Percentiles rank a stretch among this genome's conserved stretches.
phyloP scores from a whole-genome alignment of 768 basidiomycete genomes.

The Auricularia cornea region DNA sequence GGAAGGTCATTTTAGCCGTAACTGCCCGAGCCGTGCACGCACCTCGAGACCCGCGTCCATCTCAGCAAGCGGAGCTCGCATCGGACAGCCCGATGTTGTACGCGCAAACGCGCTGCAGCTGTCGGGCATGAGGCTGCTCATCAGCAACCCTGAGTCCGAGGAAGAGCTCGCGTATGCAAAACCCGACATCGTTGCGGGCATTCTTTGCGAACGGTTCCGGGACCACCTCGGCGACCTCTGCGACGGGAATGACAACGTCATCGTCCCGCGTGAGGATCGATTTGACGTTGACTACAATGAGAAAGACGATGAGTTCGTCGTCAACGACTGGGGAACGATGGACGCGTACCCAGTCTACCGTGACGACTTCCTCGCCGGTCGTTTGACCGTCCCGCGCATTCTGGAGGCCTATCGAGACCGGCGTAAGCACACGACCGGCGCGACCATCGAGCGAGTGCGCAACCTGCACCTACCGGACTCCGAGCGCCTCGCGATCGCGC shows the following conservation, averaged over 20 bases:
- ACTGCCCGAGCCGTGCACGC: constrained; percentile 21
- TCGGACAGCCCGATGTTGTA: background rate
- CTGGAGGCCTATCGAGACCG: background rate
- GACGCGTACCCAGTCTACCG: background rate
- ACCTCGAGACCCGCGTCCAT: background rate
- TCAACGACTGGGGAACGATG: background rate
- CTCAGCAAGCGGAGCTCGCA: background rate
- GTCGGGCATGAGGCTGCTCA: background rate
- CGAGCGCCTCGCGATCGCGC: background rate
- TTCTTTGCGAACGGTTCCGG: background rate
- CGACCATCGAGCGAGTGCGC: background rate
- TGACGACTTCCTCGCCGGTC: background rate
- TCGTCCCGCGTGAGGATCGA: background rate
- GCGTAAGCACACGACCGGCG: background rate
- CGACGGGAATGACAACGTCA: background rate
- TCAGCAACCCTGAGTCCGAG: background rate
- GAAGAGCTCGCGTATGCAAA: background rate
- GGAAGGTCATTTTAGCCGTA: constrained; percentile 19
- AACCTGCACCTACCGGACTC: background rate
- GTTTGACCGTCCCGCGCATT: background rate
- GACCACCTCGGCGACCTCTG: background rate
- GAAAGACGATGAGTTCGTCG: background rate
- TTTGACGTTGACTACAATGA: background rate
- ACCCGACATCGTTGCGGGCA: background rate
- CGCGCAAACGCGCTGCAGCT: background rate